Percentiles rank a stretch among this genome's conserved stretches.
Evolutionary conservation across 2,329 filamentous ascomycete genomes (phyloP).

Genomic region (Botrytis elliptica): DNA sequence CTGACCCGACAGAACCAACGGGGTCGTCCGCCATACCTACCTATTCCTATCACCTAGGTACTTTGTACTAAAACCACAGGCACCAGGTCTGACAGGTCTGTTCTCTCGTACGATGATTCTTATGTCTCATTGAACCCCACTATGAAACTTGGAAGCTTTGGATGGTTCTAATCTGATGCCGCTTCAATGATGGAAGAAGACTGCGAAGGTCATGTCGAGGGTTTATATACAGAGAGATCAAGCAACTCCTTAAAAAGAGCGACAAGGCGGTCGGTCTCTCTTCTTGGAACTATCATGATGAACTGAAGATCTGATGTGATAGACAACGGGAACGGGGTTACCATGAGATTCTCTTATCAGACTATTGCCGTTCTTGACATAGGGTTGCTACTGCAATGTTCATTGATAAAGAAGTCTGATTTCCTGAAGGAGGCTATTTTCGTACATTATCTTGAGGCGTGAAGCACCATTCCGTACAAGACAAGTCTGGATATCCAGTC

Average conservation of each 20-base stretch:
- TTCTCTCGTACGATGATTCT: conserved; percentile 4
- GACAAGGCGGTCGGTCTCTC: neutral
- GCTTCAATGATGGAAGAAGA: neutral
- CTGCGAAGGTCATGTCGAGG: neutral
- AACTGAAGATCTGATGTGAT: neutral
- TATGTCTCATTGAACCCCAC: neutral
- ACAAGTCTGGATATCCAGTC: neutral
- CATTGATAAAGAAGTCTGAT: neutral
- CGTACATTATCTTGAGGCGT: neutral
- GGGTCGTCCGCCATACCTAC: neutral
- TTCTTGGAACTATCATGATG: neutral
- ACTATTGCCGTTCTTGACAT: neutral
- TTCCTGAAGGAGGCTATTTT: neutral
- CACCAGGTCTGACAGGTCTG: neutral
- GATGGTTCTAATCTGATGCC: neutral
- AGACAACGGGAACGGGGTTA: conserved; percentile 1
- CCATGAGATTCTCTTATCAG: neutral
- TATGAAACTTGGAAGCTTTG: neutral
- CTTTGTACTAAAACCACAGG: neutral
- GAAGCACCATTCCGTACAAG: neutral
- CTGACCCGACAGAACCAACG: neutral
- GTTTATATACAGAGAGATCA: neutral
- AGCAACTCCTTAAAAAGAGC: neutral
- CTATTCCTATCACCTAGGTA: neutral
- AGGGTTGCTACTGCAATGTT: neutral